Evolutionary conservation across 768 basidiomycete genomes (phyloP).

Genomic region (Boletus eberwhitei): DNA sequence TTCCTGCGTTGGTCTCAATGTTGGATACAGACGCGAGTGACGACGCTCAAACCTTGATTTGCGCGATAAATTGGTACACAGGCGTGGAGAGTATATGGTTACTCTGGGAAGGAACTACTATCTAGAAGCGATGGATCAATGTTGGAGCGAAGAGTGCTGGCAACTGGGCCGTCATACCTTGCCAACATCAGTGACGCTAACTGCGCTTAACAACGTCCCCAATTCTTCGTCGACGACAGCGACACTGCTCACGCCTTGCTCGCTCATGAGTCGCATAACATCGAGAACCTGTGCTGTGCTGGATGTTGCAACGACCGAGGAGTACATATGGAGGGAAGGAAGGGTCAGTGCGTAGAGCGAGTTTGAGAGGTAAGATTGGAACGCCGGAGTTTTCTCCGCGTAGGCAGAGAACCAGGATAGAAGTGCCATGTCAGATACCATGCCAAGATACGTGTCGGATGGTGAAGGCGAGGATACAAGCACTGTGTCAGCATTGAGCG

Average conservation of each 20-base stretch:
- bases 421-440: constrained; percentile 74
- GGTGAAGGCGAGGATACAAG: constrained; percentile 51
- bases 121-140: constrained; percentile 34
- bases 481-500: constrained; percentile 34
- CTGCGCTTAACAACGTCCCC: constrained; percentile 64
- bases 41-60: constrained; percentile 57
- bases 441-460: constrained; percentile 52
- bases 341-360: constrained; percentile 55
- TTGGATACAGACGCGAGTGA: neutral
- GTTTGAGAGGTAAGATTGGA: constrained; percentile 44
- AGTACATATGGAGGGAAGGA: constrained; percentile 62
- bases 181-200: constrained; percentile 81
- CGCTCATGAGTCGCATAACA: constrained; percentile 84
- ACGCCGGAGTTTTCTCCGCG: constrained; percentile 39
- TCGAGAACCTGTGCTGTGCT: constrained; percentile 65
- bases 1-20: constrained; percentile 38
- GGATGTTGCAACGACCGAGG: constrained; percentile 59
- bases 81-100: constrained; percentile 72
- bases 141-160: neutral
- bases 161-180: constrained; percentile 42
- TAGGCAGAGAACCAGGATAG: constrained; percentile 65
- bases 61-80: constrained; percentile 63
- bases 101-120: constrained; percentile 77
- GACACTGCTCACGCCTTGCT: constrained; percentile 79
- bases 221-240: constrained; percentile 69